Evolutionary conservation across 257 asterid species (phyloP).

Genomic region (Nicotiana obtusifolia): DNA sequence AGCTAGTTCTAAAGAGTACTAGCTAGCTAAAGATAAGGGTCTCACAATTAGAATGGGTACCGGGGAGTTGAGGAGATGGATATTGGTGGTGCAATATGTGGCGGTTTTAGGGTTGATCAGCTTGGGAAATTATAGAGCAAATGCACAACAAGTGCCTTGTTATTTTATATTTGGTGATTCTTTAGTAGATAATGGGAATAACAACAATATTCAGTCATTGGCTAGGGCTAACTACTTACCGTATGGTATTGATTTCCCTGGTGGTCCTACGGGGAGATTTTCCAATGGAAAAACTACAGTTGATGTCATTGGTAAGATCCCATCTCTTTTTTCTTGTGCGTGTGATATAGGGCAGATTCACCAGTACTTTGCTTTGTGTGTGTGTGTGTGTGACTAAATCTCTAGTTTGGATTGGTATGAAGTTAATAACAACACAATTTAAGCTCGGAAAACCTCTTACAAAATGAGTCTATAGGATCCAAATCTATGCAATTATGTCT

Average conservation of each 20-base stretch:
- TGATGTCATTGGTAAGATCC: constrained; percentile 22
- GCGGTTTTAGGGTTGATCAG: constrained; percentile 4
- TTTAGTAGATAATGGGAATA: constrained; percentile 29
- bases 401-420: neutral
- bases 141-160: constrained; percentile 24
- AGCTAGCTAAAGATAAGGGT: neutral
- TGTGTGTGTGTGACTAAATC: neutral
- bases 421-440: neutral
- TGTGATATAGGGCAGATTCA: neutral
- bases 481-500: neutral
- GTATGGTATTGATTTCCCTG: constrained; percentile 30
- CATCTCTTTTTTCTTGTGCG: neutral
- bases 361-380: neutral
- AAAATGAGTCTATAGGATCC: neutral
- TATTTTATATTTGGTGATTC: constrained; percentile 37
- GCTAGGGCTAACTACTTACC: constrained; percentile 30
- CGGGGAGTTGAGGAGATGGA: neutral
- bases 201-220: constrained; percentile 17
- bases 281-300: constrained; percentile 27
- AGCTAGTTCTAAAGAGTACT: neutral
- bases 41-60: neutral
- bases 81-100: constrained; percentile 2
- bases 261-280: constrained; percentile 33
- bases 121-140: neutral
- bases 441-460: neutral